Percentiles rank a stretch among this genome's conserved stretches.
These are phyloP conservation scores for Mycosarcoma mackinlayi DNA, from an alignment of 1,284 basidiomycete genomes.

Conservation along the genomic window DNA sequence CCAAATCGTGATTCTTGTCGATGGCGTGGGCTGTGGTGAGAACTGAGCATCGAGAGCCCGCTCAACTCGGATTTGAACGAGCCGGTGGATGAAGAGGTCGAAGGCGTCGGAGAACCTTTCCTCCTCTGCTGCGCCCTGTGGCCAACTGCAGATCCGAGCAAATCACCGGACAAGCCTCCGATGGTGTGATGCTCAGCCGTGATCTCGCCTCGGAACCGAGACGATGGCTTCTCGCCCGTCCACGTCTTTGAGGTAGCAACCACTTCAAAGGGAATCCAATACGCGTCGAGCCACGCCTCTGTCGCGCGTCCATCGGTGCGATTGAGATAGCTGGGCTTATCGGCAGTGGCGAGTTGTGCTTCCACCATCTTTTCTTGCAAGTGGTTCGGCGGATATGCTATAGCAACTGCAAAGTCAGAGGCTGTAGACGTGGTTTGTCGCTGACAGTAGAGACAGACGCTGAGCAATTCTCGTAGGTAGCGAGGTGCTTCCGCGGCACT, in stretches of 20 bases:
- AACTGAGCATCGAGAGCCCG: slow-evolving; percentile 18
- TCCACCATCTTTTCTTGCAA: slow-evolving; percentile 36
- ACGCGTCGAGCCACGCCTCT: slow-evolving; percentile 43
- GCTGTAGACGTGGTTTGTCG: not conserved
- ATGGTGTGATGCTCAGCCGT: not conserved
- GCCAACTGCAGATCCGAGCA: slow-evolving; percentile 1
- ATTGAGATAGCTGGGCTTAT: slow-evolving; percentile 30
- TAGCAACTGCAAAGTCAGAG: slow-evolving; percentile 26
- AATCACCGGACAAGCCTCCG: slow-evolving; percentile 16
- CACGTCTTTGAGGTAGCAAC: slow-evolving; percentile 41
- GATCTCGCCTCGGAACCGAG: slow-evolving; percentile 18
- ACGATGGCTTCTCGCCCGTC: slow-evolving; percentile 39
- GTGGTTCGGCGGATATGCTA: slow-evolving; percentile 41
- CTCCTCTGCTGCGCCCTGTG: slow-evolving; percentile 4
- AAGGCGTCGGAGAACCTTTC: slow-evolving; percentile 23
- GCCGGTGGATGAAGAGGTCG: slow-evolving; percentile 17
- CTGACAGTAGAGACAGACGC: slow-evolving; percentile 34
- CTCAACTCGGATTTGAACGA: slow-evolving; percentile 38
- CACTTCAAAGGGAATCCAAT: slow-evolving; percentile 24
- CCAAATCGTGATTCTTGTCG: slow-evolving; percentile 14
- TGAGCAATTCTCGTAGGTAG: slow-evolving; percentile 40
- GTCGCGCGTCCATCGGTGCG: slow-evolving; percentile 39
- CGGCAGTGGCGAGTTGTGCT: slow-evolving; percentile 4
- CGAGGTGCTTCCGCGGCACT: slow-evolving; percentile 21
- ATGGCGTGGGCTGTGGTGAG: slow-evolving; percentile 21